These are phyloP conservation scores for Nyssa sinensis DNA, from an alignment of 148 eudicot genomes.

Conservation along the genomic window DNA sequence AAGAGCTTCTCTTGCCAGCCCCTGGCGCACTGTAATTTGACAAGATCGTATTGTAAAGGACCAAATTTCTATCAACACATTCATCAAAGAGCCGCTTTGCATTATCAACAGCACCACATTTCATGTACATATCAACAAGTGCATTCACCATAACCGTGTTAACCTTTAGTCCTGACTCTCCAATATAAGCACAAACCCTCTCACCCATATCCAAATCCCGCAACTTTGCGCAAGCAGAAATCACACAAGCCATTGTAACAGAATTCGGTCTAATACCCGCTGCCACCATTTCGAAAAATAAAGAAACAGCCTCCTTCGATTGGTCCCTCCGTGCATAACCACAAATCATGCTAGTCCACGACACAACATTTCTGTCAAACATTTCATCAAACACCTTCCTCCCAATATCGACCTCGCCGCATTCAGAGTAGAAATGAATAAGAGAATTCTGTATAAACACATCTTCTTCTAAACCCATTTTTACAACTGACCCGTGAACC, in stretches of 20 bases:
- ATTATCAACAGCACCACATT: conserved; percentile 30
- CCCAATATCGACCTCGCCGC: conserved; percentile 27
- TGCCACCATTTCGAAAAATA: conserved; percentile 34
- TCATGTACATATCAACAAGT: conserved; percentile 40
- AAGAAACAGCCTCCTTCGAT: conserved; percentile 26
- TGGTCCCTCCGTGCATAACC: conserved; percentile 28
- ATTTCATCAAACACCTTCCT: conserved; percentile 37
- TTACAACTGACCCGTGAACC: conserved; percentile 31
- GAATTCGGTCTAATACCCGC: conserved; percentile 29
- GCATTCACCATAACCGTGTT: conserved; percentile 35
- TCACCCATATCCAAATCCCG: conserved; percentile 33
- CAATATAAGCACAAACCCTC: conserved; percentile 23
- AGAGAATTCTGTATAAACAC: conserved; percentile 30
- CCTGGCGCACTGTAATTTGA: conserved; percentile 33
- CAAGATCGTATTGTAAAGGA: conserved; percentile 27
- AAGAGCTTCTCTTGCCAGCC: conserved; percentile 31
- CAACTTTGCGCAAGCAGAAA: conserved; percentile 42
- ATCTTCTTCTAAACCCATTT: conserved; percentile 31
- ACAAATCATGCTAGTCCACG: conserved; percentile 43
- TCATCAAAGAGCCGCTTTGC: conserved; percentile 28
- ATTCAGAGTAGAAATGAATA: conserved; percentile 32
- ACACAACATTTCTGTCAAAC: conserved; percentile 33
- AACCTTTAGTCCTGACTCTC: conserved; percentile 7
- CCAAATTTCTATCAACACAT: conserved; percentile 22
- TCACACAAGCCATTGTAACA: conserved; percentile 33